Conservation (phyloP, 768 basidiomycete genomes). For the Agaricus bisporus region DNA sequence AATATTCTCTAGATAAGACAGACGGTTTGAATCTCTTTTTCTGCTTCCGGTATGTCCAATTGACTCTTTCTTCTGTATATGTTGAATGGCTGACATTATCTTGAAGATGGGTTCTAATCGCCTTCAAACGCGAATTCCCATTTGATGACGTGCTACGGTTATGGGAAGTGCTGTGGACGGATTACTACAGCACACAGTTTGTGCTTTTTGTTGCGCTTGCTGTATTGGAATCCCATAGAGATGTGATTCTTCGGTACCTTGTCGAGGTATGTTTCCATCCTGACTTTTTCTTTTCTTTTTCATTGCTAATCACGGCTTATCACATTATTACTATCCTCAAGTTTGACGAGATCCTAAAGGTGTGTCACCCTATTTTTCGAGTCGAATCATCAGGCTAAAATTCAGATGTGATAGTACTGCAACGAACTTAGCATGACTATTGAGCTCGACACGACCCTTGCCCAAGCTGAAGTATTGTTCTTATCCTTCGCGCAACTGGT, state of each 20-base stretch:
- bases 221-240: slow-evolving; percentile 90
- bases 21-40: slow-evolving; percentile 94
- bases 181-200: slow-evolving; percentile 83
- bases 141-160: slow-evolving; percentile 85
- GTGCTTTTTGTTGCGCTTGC: slow-evolving; percentile 94
- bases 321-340: slow-evolving; percentile 19
- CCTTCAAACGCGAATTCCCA: slow-evolving; percentile 94
- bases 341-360: slow-evolving; percentile 82
- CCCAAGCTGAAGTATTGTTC: slow-evolving; percentile 96
- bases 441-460: slow-evolving; percentile 91
- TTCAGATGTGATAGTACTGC: slow-evolving; percentile 53
- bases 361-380: slow-evolving; percentile 17
- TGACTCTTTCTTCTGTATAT: too few relatives aligned
- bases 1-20: slow-evolving; percentile 54
- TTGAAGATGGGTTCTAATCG: slow-evolving; percentile 79
- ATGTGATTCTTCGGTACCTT: slow-evolving; percentile 91
- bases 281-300: background rate
- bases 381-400: slow-evolving; percentile 1
- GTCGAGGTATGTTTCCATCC: slow-evolving; percentile 61
- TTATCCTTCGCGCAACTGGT: slow-evolving; percentile 86
- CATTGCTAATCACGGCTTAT: background rate
- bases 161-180: slow-evolving; percentile 94
- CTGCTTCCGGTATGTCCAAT: slow-evolving; percentile 77
- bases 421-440: slow-evolving; percentile 96
- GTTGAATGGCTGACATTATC: too few relatives aligned